These are phyloP conservation scores for Trichoderma atrobrunneum DNA, from an alignment of 2,329 filamentous ascomycete genomes.

Conservation along the genomic window DNA sequence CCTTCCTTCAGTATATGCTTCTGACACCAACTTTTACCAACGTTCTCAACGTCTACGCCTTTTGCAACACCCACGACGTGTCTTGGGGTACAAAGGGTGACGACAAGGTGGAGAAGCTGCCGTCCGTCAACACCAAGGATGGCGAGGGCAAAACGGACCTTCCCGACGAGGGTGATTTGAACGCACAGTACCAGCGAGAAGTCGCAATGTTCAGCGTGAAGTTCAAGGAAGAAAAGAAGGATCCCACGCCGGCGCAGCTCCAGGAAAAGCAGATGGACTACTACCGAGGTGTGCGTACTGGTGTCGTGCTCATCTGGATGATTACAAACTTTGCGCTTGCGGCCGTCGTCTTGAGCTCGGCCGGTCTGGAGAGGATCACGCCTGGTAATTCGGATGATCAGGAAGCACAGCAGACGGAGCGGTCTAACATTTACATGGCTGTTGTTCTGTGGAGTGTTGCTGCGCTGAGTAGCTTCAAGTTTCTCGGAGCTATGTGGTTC, in stretches of 20 bases:
- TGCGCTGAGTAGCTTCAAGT: slow-evolving; percentile 78
- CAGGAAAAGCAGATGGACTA: slow-evolving; percentile 94
- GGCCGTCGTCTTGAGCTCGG: slow-evolving; percentile 82
- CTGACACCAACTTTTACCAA: slow-evolving; percentile 97
- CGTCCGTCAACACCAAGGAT: slow-evolving; percentile 84
- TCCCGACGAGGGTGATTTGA: slow-evolving; percentile 90
- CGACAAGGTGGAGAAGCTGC: slow-evolving; percentile 88
- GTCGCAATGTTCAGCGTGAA: slow-evolving; percentile 71
- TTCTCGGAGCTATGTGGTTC: slow-evolving; percentile 87
- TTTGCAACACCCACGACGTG: slow-evolving; percentile 97
- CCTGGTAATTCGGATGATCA: slow-evolving; percentile 37
- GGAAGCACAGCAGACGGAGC: slow-evolving; percentile 47
- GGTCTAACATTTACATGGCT: slow-evolving; percentile 78
- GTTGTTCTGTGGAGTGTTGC: slow-evolving; percentile 89
- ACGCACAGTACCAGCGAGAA: slow-evolving; percentile 90
- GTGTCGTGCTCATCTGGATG: slow-evolving; percentile 94
- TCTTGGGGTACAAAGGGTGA: slow-evolving; percentile 98
- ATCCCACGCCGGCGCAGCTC: slow-evolving; percentile 51
- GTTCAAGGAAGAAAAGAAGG: slow-evolving; percentile 66
- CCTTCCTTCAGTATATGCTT: slow-evolving; percentile 89
- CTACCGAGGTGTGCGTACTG: slow-evolving; percentile 91
- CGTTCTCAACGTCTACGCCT: slow-evolving; percentile 97
- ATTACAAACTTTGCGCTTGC: slow-evolving; percentile 88
- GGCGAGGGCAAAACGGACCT: slow-evolving; percentile 90
- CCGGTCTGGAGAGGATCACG: slow-evolving; percentile 70